These are phyloP conservation scores for Diaporthe eres DNA, from an alignment of 2,329 filamentous ascomycete species.

Conservation along the genomic window DNA sequence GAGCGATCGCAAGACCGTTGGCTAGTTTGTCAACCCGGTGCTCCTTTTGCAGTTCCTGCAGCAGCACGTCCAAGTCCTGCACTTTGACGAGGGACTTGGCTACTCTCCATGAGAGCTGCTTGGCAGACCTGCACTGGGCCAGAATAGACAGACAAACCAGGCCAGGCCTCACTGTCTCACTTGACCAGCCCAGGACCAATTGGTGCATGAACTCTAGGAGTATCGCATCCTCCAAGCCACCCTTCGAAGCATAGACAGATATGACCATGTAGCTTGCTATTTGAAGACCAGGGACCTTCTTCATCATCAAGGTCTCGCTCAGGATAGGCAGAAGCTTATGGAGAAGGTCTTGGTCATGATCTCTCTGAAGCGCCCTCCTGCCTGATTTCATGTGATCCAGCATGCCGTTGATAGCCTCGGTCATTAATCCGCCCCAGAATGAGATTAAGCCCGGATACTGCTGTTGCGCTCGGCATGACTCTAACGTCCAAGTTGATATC, in stretches of 20 bases:
- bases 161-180: constrained; percentile 79
- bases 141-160: constrained; percentile 86
- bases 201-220: constrained; percentile 93
- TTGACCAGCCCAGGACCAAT: constrained; percentile 81
- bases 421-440: constrained; percentile 92
- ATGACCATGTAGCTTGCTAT: constrained; percentile 94
- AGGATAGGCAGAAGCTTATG: constrained; percentile 77
- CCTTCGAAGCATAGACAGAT: constrained; percentile 87
- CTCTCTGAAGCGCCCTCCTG: constrained; percentile 79
- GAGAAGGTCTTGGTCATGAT: constrained; percentile 85
- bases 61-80: constrained; percentile 69
- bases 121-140: constrained; percentile 81
- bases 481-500: constrained; percentile 84
- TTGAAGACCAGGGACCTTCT: constrained; percentile 82
- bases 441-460: constrained; percentile 84
- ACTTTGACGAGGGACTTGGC: constrained; percentile 78
- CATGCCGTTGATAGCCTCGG: constrained; percentile 87
- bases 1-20: constrained; percentile 77
- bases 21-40: constrained; percentile 80
- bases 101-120: constrained; percentile 78
- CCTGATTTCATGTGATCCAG: constrained; percentile 84
- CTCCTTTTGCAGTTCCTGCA: constrained; percentile 74
- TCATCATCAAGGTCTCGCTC: constrained; percentile 82
- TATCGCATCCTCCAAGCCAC: constrained; percentile 81
- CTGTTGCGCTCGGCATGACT: constrained; percentile 78